Evolutionary conservation across 768 basidiomycete species (phyloP).

Genomic region (Hirschioporus abietinus): DNA sequence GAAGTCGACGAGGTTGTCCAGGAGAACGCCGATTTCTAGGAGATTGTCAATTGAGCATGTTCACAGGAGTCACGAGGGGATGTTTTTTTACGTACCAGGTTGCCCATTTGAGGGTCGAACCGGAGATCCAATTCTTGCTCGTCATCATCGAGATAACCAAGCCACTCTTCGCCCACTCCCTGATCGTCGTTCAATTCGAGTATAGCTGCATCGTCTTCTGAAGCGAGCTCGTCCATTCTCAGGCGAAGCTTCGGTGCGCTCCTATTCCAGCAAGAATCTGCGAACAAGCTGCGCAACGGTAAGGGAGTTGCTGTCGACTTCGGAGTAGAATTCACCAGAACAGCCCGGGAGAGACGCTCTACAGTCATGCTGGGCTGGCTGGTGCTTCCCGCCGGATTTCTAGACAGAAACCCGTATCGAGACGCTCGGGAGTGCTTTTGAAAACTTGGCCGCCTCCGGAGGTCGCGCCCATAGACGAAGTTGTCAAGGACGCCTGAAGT

Average conservation of each 20-base stretch:
- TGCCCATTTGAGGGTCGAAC: not conserved
- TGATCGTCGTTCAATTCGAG: not conserved
- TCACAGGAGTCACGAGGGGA: not conserved
- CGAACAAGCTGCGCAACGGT: not conserved
- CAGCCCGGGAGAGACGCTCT: not conserved
- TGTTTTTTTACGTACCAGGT: not conserved
- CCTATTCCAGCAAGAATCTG: not conserved
- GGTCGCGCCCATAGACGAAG: not conserved
- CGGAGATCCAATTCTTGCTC: not conserved
- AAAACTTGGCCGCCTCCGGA: not conserved
- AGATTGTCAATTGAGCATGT: not conserved
- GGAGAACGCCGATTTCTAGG: constrained; percentile 28
- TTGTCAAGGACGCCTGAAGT: not conserved
- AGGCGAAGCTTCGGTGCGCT: not conserved
- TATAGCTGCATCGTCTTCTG: not conserved
- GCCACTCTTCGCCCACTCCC: not conserved
- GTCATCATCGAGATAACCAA: not conserved
- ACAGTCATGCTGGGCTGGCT: not conserved
- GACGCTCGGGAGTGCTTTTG: not conserved
- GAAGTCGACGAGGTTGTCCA: constrained; percentile 32
- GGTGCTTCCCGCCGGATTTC: not conserved
- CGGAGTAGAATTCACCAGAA: not conserved
- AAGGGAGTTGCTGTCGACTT: not conserved
- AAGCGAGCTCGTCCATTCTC: not conserved
- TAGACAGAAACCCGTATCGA: not conserved